Base-by-base conservation (phyloP, 495 filamentous ascomycete species). In the Wilcoxina mikolae region DNA sequence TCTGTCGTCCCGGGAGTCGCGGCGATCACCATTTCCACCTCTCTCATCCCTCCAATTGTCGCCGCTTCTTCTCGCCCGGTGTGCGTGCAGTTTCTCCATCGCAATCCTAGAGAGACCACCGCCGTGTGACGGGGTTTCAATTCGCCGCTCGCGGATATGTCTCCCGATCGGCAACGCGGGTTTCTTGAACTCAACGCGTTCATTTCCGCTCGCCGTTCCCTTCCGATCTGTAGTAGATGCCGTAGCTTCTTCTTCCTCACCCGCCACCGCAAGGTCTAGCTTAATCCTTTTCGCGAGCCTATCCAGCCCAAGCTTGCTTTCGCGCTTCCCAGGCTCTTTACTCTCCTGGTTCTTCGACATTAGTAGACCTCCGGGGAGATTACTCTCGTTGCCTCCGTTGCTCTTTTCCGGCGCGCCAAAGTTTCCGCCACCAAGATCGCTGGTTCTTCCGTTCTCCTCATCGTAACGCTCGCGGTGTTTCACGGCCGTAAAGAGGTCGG, bases 211-310 rank as follows among this genome's bases (percentile, higher is more conserved):
- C n/a, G 24, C 23, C 7, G 25, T 31, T 43, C 43, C 7, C 17
- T 23, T 41, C 12, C 23, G 38, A 15, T 35, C 46, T 15, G 33
- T 35, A 9, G 50, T 0, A 22, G n/a, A 39, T n/a, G 12, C 47
- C 11, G 17, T 25, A 15, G 10, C 47, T n/a, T 17, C 26, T 5
- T 51, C 60, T 20, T 24, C 41, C 2, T 62, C 63, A 5, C 44
- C 63, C 23, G 55, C 63, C 2, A 50, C 58, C 2, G 56, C 64
- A 17, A 66, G 44, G 44, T 66, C 63, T 23, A 66, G 60, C 55
- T 65, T 66, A 28, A 66, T 66, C 54, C 64, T 33, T 29, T 66
- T 66, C n/a, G 64, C 64, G 20, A 66, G 52, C 20, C 64, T 45
- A 24, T 66, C 64, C 41, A 66, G 45, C 0, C 64, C 64, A 3